Conservation (phyloP, 148 eudicot species). For the Rhododendron henanense region DNA sequence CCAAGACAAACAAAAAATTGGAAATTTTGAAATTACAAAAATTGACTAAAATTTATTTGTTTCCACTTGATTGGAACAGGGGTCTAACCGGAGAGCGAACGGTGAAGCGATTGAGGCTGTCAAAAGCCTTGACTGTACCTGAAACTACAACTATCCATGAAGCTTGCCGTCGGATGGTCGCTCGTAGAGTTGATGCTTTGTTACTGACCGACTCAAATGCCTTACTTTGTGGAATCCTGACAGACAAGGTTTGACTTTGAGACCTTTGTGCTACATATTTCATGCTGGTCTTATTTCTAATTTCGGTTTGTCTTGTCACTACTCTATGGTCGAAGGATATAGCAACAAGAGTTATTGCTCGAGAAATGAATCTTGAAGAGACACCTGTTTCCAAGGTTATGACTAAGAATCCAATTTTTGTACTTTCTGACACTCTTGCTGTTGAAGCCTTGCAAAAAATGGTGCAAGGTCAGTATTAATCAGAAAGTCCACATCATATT, state of each 20-base stretch:
- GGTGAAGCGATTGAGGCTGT: constrained; percentile 79
- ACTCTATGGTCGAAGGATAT: constrained; percentile 59
- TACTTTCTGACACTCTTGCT: constrained; percentile 86
- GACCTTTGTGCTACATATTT: neutral
- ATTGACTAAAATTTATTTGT: neutral
- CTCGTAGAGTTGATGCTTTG: constrained; percentile 87
- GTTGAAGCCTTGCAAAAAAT: constrained; percentile 98
- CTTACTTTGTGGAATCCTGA: constrained; percentile 89
- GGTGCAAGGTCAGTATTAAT: constrained; percentile 65
- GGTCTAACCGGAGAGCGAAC: constrained; percentile 85
- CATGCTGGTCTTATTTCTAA: neutral
- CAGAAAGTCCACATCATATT: neutral
- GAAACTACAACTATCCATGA: constrained; percentile 80
- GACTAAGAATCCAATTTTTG: constrained; percentile 92
- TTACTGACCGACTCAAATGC: constrained; percentile 91
- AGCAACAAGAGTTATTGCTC: constrained; percentile 83
- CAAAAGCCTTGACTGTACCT: constrained; percentile 89
- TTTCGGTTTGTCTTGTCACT: neutral
- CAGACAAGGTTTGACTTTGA: constrained; percentile 67
- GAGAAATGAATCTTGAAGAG: constrained; percentile 74
- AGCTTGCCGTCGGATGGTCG: constrained; percentile 93
- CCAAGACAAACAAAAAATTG: neutral
- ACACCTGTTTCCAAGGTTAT: constrained; percentile 93
- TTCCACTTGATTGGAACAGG: constrained; percentile 36
- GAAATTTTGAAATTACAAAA: neutral